Percentiles rank a stretch among this genome's conserved stretches.
Conservation (phyloP, 805 yeast species). For the Kodamaea neixiangensis region DNA sequence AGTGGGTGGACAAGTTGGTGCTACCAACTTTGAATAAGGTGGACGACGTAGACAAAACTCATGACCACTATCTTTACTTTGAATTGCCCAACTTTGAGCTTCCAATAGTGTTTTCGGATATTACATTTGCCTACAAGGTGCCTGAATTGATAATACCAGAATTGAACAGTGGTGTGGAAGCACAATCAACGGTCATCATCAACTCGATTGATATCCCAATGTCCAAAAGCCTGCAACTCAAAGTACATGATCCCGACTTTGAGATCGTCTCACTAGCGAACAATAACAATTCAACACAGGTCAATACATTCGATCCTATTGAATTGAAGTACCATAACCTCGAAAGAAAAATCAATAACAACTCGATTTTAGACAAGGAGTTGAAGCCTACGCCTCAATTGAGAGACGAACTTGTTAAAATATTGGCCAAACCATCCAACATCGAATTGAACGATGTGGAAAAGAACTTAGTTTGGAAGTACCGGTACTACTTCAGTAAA, state of each 20-base stretch:
- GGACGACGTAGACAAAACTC: conserved; percentile 9
- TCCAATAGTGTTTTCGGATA: conserved; percentile 71
- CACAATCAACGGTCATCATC: conserved; percentile 35
- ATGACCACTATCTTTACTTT: conserved; percentile 31
- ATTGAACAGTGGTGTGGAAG: conserved; percentile 15
- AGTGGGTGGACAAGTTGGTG: conserved; percentile 76
- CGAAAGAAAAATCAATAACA: conserved; percentile 75
- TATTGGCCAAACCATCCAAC: conserved; percentile 79
- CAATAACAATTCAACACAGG: conserved; percentile 20
- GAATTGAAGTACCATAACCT: conserved; percentile 83
- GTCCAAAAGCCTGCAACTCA: conserved; percentile 16
- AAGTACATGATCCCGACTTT: conserved; percentile 49
- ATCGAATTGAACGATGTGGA: conserved; percentile 79
- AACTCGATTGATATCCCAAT: conserved; percentile 36
- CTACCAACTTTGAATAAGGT: conserved; percentile 37
- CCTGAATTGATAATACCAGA: background rate
- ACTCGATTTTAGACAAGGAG: conserved; percentile 76
- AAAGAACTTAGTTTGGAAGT: conserved; percentile 87
- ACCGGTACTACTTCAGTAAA: conserved; percentile 65
- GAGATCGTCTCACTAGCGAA: conserved; percentile 1
- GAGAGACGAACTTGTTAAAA: conserved; percentile 69
- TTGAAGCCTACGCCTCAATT: conserved; percentile 84
- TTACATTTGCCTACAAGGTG: conserved; percentile 32
- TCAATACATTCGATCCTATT: conserved; percentile 61
- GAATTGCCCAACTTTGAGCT: conserved; percentile 64